Evolutionary conservation across 805 yeast species (phyloP).

Genomic region (Candida gorgasii): DNA sequence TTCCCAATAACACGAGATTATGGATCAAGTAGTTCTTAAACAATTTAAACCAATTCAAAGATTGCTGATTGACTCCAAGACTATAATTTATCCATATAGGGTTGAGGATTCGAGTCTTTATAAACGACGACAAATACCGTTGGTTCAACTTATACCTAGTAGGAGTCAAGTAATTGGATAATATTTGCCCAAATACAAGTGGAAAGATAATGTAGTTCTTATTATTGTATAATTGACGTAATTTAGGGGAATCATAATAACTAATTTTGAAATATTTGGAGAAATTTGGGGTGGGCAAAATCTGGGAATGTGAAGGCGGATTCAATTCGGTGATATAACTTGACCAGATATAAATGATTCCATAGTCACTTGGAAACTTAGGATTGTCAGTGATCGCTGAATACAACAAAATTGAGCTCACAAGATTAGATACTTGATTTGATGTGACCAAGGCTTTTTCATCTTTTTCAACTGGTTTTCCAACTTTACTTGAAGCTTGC

Average conservation of each 20-base stretch:
- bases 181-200: slow-evolving; percentile 36
- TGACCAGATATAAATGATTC: slow-evolving; percentile 33
- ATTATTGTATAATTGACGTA: slow-evolving; percentile 24
- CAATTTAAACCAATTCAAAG: slow-evolving; percentile 32
- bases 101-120: slow-evolving; percentile 32
- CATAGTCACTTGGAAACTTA: slow-evolving; percentile 39
- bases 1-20: slow-evolving; percentile 21
- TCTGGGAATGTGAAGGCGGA: slow-evolving; percentile 32
- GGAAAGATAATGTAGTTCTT: slow-evolving; percentile 39
- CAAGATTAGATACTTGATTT: slow-evolving; percentile 11
- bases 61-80: slow-evolving; percentile 25
- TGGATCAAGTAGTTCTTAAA: slow-evolving; percentile 26
- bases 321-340: slow-evolving; percentile 31
- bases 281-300: slow-evolving; percentile 28
- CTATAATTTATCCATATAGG: slow-evolving; percentile 45
- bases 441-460: neutral
- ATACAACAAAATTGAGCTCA: slow-evolving; percentile 13
- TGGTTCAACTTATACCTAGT: slow-evolving; percentile 36
- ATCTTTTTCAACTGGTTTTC: neutral
- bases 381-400: slow-evolving; percentile 26
- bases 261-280: slow-evolving; percentile 27
- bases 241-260: slow-evolving; percentile 21
- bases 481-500: neutral
- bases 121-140: slow-evolving; percentile 31
- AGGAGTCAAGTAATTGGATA: slow-evolving; percentile 43